Evolutionary conservation across 1,284 basidiomycete genomes (phyloP), one percentile per base, ranked within the genome.

Genomic region (Takashimella koratensis): DNA sequence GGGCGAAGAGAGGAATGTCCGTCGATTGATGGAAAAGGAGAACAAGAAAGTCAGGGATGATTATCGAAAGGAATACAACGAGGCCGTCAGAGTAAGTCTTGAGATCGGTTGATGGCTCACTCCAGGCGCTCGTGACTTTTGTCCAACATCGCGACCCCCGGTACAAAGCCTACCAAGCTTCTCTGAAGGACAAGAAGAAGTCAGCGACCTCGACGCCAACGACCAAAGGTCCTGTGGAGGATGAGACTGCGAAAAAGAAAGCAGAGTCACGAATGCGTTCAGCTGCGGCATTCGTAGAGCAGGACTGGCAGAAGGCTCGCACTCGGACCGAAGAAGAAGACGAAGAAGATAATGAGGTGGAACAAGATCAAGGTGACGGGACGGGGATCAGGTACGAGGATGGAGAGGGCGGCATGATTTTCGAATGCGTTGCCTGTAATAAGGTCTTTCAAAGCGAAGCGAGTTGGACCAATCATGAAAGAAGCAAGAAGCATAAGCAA

Each of bases 391-490:
- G 65, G 11, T 45, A 60, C 45, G 67, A 68, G 13, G 65, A 67
- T 49, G 68, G 62, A 1, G 52, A 56, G 2, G 72, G 66, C 6
- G 63, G 62, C 2, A 63, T 69, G 52, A 56, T 63, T 4, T 94
- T 90, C 83, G 93, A 97, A 71, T 99, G 96, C 67, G 87, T 98
- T n/a, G 95, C 88, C 3, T 99, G 96, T 69, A 81, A 84, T 51
- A 98, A 97, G 78, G 81, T 81, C 1, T 98, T 98, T 75, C 81
- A 87, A 66, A 93, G 87, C 62, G 92, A 97, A 68, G 90, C 91
- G 0, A 89, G 92, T 16, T 98, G 94, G 91, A 82, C 86, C 63
- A 98, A 94, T 72, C 96, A 98, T 63, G 96, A 98, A 74, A 81
- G 92, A 62, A 97, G 93, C 75, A 90, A 89, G 75, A 98, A 95